Conservation (phyloP, 2,329 filamentous ascomycete species). For the Ophiostoma himal-ulmi region DNA sequence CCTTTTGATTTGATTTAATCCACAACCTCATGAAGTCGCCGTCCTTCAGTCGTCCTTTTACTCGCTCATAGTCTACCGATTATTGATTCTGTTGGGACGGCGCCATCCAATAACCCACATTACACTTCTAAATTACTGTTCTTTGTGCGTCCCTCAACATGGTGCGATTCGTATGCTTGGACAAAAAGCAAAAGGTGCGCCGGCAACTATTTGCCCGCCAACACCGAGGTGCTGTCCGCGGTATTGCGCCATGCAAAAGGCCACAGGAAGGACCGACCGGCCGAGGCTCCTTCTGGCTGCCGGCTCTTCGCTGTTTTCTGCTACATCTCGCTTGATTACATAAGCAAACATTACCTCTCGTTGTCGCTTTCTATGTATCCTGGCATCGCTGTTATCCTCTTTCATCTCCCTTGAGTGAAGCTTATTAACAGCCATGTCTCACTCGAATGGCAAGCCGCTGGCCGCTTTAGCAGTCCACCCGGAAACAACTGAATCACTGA, state of each 20-base stretch:
- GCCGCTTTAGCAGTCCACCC: not conserved
- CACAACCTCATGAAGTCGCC: not conserved
- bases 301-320: not conserved
- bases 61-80: not conserved
- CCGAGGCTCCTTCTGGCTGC: slow-evolving; percentile 9
- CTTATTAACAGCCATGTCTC: not conserved
- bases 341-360: not conserved
- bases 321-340: not conserved
- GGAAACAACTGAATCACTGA: slow-evolving; percentile 8
- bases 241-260: slow-evolving; percentile 1
- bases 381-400: not conserved
- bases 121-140: not conserved
- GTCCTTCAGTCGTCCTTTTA: not conserved
- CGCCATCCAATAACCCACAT: not conserved
- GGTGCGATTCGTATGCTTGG: not conserved
- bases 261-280: slow-evolving; percentile 3
- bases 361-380: not conserved
- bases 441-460: not conserved
- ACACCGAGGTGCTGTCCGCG: slow-evolving; percentile 4
- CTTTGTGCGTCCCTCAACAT: not conserved
- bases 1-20: not conserved
- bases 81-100: not conserved
- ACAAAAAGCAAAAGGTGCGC: not conserved
- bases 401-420: not conserved
- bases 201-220: slow-evolving; percentile 5